Percentiles rank a stretch among this genome's conserved stretches.
Evolutionary conservation across 768 basidiomycete species (phyloP).

Genomic region (Aureoboletus auriporus): DNA sequence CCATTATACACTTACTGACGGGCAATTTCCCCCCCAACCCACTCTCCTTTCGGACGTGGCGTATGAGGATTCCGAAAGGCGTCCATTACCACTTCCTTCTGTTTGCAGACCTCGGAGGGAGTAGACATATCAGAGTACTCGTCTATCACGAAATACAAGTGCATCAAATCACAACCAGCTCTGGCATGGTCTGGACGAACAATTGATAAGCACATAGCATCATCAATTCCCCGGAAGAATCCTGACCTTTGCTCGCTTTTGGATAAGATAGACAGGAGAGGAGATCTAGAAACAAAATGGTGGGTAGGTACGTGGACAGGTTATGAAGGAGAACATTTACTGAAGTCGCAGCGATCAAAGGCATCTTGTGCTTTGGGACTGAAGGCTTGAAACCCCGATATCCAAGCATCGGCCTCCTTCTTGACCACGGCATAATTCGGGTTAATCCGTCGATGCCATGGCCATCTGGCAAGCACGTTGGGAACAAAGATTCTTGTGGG

Average conservation of each 20-base stretch:
- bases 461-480: constrained; percentile 15
- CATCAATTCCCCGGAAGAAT: neutral
- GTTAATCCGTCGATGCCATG: constrained; percentile 12
- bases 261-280: constrained; percentile 7
- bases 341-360: constrained; percentile 9
- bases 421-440: neutral
- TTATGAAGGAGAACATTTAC: neutral
- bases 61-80: constrained; percentile 10
- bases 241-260: constrained; percentile 8
- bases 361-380: constrained; percentile 9
- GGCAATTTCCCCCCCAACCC: constrained; percentile 15
- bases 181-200: constrained; percentile 20
- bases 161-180: constrained; percentile 47
- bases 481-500: constrained; percentile 11
- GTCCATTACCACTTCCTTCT: constrained; percentile 20
- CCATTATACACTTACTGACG: constrained; percentile 16
- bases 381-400: constrained; percentile 6
- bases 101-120: constrained; percentile 25
- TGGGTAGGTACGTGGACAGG: neutral
- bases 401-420: constrained; percentile 7
- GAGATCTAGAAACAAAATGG: constrained; percentile 2
- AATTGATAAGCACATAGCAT: neutral
- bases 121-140: constrained; percentile 44
- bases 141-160: constrained; percentile 47
- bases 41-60: constrained; percentile 13